Conservation (phyloP, 768 basidiomycete genomes). For the Zangia roseola region DNA sequence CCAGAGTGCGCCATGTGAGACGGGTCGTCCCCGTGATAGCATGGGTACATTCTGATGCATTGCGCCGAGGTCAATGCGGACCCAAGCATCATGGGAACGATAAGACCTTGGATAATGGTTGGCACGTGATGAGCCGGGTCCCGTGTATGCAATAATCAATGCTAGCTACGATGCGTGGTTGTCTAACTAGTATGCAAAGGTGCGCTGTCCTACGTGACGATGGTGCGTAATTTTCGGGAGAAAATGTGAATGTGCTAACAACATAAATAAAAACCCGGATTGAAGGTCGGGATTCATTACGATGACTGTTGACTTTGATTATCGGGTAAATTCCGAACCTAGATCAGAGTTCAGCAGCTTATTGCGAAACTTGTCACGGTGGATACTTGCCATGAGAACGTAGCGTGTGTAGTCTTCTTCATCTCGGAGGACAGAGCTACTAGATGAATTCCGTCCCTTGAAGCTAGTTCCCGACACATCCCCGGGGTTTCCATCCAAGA, state of each 20-base stretch:
- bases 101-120: constrained; percentile 8
- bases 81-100: constrained; percentile 9
- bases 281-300: constrained; percentile 8
- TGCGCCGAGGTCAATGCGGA: not conserved
- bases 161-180: constrained; percentile 9
- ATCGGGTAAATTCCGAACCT: constrained; percentile 61
- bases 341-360: constrained; percentile 16
- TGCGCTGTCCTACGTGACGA: constrained; percentile 2
- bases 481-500: constrained; percentile 26
- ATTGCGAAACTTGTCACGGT: too few relatives aligned
- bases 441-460: constrained; percentile 20
- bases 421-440: constrained; percentile 37
- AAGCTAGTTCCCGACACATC: constrained; percentile 23
- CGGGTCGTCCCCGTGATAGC: not conserved
- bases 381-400: constrained; percentile 49
- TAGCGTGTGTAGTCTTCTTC: constrained; percentile 56
- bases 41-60: not conserved
- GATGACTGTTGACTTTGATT: constrained; percentile 34
- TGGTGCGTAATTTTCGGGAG: not conserved
- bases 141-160: constrained; percentile 10
- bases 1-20: not conserved
- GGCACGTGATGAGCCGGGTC: constrained; percentile 5
- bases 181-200: constrained; percentile 17
- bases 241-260: constrained; percentile 3
- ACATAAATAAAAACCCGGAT: constrained; percentile 5